Evolutionary conservation across 176 grass and related monocot genomes (phyloP).

Genomic region (Bolboschoenus planiculmis): DNA sequence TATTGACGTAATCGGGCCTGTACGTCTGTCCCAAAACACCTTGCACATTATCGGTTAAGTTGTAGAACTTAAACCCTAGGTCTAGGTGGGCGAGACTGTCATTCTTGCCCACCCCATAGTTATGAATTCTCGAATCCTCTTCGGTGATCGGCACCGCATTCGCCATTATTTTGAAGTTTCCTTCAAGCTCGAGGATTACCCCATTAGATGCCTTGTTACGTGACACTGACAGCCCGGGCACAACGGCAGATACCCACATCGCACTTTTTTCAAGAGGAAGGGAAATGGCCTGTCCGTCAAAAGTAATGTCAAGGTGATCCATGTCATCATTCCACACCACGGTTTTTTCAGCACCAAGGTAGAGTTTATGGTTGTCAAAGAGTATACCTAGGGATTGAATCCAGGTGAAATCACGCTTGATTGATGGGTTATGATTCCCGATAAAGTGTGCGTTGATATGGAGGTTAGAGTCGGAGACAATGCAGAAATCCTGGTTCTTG

Average conservation of each 20-base stretch:
- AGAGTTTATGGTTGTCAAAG: constrained; percentile 39
- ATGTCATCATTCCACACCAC: constrained; percentile 30
- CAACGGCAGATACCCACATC: constrained; percentile 10
- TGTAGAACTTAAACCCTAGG: constrained; percentile 46
- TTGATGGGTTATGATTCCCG: constrained; percentile 29
- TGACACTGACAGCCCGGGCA: constrained; percentile 17
- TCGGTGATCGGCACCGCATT: constrained; percentile 44
- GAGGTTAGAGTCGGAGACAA: constrained; percentile 40
- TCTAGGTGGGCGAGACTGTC: constrained; percentile 53
- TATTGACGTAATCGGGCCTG: constrained; percentile 35
- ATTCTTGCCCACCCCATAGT: constrained; percentile 26
- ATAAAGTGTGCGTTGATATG: constrained; percentile 66
- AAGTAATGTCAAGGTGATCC: constrained; percentile 32
- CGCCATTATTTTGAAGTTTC: constrained; percentile 31
- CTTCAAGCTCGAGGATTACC: constrained; percentile 22
- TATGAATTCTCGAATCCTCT: constrained; percentile 43
- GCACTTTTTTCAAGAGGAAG: neutral
- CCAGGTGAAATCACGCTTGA: constrained; percentile 48
- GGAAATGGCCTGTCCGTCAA: constrained; percentile 19
- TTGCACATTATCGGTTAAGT: constrained; percentile 38
- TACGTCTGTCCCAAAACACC: constrained; percentile 55
- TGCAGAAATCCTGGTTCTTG: constrained; percentile 45
- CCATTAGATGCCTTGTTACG: constrained; percentile 39
- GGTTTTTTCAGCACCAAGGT: constrained; percentile 34
- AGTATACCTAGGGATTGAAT: constrained; percentile 47